Conservation (phyloP, 805 yeast species). For the Lipomyces yamanashiensis region DNA sequence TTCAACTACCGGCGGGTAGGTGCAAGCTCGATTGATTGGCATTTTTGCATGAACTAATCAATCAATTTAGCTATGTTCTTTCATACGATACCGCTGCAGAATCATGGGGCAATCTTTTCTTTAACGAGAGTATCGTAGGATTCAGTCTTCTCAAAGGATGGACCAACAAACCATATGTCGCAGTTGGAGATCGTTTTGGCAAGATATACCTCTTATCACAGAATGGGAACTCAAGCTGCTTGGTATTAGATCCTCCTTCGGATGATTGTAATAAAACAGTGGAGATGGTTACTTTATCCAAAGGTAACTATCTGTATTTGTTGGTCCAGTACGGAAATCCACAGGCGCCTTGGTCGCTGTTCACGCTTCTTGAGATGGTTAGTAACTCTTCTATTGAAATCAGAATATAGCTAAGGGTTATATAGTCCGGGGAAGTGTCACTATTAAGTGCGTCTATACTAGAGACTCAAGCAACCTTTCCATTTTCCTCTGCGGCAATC, state of each 20-base stretch:
- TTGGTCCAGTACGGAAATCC: conserved; percentile 74
- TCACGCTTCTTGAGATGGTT: conserved; percentile 43
- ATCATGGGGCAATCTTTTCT: conserved; percentile 44
- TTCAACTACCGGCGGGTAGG: conserved; percentile 42
- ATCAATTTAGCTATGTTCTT: conserved; percentile 9
- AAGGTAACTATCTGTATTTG: conserved; percentile 39
- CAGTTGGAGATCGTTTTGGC: conserved; percentile 45
- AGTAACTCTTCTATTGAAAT: background rate
- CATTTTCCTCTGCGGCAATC: conserved; percentile 60
- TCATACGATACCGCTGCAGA: conserved; percentile 8
- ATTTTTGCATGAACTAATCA: background rate
- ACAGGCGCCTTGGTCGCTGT: conserved; percentile 54
- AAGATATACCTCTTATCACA: conserved; percentile 39
- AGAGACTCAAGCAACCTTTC: conserved; percentile 53
- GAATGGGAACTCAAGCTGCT: background rate
- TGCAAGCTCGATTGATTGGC: background rate
- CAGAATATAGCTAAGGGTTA: background rate
- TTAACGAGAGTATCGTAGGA: conserved; percentile 44
- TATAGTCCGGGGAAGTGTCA: background rate
- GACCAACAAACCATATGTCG: conserved; percentile 18
- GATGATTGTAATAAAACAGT: conserved; percentile 9
- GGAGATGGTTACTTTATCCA: conserved; percentile 34
- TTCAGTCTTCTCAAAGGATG: conserved; percentile 53
- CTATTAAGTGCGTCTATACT: conserved; percentile 32
- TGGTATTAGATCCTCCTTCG: conserved; percentile 23